These are phyloP conservation scores for Brassica balearica DNA, from an alignment of 441 rosid genomes.

Conservation along the genomic window DNA sequence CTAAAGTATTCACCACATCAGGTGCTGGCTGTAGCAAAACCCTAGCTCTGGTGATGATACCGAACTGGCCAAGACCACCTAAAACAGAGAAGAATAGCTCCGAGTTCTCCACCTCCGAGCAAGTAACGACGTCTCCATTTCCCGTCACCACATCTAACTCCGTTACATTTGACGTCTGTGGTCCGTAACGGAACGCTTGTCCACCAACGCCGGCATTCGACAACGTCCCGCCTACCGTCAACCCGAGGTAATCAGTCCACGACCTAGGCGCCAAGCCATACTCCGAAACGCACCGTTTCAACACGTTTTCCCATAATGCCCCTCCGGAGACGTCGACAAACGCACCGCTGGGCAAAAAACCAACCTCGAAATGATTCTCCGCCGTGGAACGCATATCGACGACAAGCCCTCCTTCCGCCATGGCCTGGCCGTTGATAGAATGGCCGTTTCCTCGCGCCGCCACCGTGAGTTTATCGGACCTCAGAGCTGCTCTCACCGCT, in stretches of 20 bases:
- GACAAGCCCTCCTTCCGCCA: slow-evolving; percentile 81
- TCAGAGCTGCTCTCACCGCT: slow-evolving; percentile 55
- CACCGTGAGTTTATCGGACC: slow-evolving; percentile 69
- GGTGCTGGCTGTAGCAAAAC: slow-evolving; percentile 77
- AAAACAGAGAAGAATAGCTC: slow-evolving; percentile 75
- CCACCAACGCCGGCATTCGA: slow-evolving; percentile 98
- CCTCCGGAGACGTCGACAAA: slow-evolving; percentile 81
- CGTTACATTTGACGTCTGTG: slow-evolving; percentile 82
- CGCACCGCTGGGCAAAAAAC: background rate
- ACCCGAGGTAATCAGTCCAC: slow-evolving; percentile 86
- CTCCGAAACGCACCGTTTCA: slow-evolving; percentile 60
- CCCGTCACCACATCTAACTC: slow-evolving; percentile 65
- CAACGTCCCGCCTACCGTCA: slow-evolving; percentile 93
- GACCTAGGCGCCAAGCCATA: slow-evolving; percentile 79
- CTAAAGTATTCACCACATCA: slow-evolving; percentile 59
- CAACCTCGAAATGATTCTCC: slow-evolving; percentile 53
- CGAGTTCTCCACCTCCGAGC: slow-evolving; percentile 60
- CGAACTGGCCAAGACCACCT: slow-evolving; percentile 94
- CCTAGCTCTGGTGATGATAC: slow-evolving; percentile 83
- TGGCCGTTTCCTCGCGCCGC: slow-evolving; percentile 94
- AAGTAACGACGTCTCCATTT: slow-evolving; percentile 62
- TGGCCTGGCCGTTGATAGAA: slow-evolving; percentile 95
- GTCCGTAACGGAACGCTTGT: slow-evolving; percentile 91
- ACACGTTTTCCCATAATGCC: slow-evolving; percentile 89
- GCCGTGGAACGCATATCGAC: slow-evolving; percentile 75